These are phyloP conservation scores for Leccinum pallidistipes DNA, from an alignment of 1,284 basidiomycete genomes.

Conservation along the genomic window DNA sequence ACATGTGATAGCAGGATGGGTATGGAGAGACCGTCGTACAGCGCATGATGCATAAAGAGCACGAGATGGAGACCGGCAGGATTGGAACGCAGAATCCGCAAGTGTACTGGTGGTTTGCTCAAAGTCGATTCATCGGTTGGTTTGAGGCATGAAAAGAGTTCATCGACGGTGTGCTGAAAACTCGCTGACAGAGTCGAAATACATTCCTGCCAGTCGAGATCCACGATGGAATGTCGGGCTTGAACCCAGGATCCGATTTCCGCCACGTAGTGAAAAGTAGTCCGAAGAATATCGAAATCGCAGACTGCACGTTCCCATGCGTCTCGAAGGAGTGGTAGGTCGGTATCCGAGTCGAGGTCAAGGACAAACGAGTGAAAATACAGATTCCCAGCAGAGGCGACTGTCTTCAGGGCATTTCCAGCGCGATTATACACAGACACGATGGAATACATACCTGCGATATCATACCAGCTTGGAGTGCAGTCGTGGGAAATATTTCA, in stretches of 20 bases:
- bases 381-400: slow-evolving; percentile 43
- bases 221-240: slow-evolving; percentile 39
- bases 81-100: slow-evolving; percentile 34
- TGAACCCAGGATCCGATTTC: slow-evolving; percentile 44
- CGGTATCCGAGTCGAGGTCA: slow-evolving; percentile 28
- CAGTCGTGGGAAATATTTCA: slow-evolving; percentile 42
- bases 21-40: slow-evolving; percentile 52
- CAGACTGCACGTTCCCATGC: slow-evolving; percentile 40
- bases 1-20: slow-evolving; percentile 38
- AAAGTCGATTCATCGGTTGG: slow-evolving; percentile 29
- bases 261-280: slow-evolving; percentile 47
- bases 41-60: slow-evolving; percentile 48
- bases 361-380: slow-evolving; percentile 51
- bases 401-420: slow-evolving; percentile 36
- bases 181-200: slow-evolving; percentile 6
- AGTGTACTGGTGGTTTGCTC: slow-evolving; percentile 37
- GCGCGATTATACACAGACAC: neutral
- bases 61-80: slow-evolving; percentile 32
- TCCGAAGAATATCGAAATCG: slow-evolving; percentile 43
- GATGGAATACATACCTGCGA: slow-evolving; percentile 41
- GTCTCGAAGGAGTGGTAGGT: slow-evolving; percentile 33
- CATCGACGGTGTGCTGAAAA: slow-evolving; percentile 18
- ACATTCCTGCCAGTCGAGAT: slow-evolving; percentile 38
- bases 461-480: slow-evolving; percentile 50
- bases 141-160: slow-evolving; percentile 21